Evolutionary conservation across 2,329 filamentous ascomycete genomes (phyloP), one percentile per base, ranked within the genome.

Genomic region (Aspergillus luchuensis): DNA sequence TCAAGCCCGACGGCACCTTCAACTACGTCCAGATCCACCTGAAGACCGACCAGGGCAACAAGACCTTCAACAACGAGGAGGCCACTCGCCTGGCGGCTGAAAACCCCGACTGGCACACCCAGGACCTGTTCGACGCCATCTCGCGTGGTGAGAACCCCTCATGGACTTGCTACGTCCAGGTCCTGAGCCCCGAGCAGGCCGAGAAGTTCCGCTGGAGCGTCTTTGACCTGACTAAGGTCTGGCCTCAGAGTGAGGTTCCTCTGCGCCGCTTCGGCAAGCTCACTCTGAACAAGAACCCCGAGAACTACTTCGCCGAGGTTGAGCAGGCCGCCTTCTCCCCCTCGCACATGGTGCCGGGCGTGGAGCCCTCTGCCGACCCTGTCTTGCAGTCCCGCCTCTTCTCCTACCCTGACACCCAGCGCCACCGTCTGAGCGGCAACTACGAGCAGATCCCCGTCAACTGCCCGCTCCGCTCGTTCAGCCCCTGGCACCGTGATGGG

Each of bases 401-500:
- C 80, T 89, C 87, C 1, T 90, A 90, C 76, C 85, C 87, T 10
- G 88, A 91, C 69, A 87, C 87, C 23, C 86, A 88, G 63, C 82
- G 85, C 39, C 84, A 89, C 74, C 85, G 87, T 48, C 76, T 89
- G 2, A 86, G 87, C 36, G 80, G 80, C 54, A 89, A 89, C 77
- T 88, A 87, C 74, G 83, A 87, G 66, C 85, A 88, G 70, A 83
- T 89, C 57, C 86, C 86, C 21, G 83, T 86, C 67, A 89, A 88
- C 76, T 79, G 79, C 56, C 82, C 85, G 58, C 61, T 81, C 64
- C 79, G 74, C 79, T 70, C 77, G 79, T 79, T 79, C 76, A 82
- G 85, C 81, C 82, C 89, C 64, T 90, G 87, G 81, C 89, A 91
- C 74, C 86, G 90, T 63, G 89, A 92, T 69, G 90, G 90, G 15